Conservation (phyloP, 1,139 yeast species). For the Kodamaea arcana region DNA sequence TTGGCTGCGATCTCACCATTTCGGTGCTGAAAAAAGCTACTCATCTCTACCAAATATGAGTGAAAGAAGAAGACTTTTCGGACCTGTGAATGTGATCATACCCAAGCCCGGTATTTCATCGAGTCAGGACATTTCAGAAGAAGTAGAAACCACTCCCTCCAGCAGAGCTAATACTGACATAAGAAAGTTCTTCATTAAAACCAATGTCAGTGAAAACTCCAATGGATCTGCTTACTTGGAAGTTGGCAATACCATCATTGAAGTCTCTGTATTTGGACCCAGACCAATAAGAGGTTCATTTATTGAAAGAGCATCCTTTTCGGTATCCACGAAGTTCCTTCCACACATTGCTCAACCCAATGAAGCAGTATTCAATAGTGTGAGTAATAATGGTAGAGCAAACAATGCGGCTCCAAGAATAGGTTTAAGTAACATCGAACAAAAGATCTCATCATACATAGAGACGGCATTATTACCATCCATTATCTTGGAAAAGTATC, state of each 20-base stretch:
- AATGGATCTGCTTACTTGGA: constrained; percentile 85
- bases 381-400: constrained; percentile 10
- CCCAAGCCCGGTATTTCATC: constrained; percentile 28
- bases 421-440: constrained; percentile 46
- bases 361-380: constrained; percentile 23
- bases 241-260: constrained; percentile 55
- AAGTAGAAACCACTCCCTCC: too few relatives aligned
- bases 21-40: too few relatives aligned
- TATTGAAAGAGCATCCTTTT: constrained; percentile 61
- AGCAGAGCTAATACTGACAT: constrained; percentile 18
- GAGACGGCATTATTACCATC: constrained; percentile 58
- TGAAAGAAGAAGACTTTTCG: constrained; percentile 71
- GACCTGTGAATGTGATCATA: constrained; percentile 58
- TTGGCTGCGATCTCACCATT: too few relatives aligned
- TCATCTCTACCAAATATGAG: constrained; percentile 16
- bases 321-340: constrained; percentile 62
- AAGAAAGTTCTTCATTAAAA: constrained; percentile 47
- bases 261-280: constrained; percentile 83
- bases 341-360: constrained; percentile 46
- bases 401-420: constrained; percentile 31
- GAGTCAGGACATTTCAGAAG: constrained; percentile 3
- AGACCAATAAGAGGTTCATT: constrained; percentile 80
- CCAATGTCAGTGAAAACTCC: constrained; percentile 64
- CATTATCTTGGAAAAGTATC: constrained; percentile 68
- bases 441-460: constrained; percentile 49